These are phyloP conservation scores for Raffaelea ambrosiae DNA, from an alignment of 2,329 filamentous ascomycete species.

Conservation along the genomic window DNA sequence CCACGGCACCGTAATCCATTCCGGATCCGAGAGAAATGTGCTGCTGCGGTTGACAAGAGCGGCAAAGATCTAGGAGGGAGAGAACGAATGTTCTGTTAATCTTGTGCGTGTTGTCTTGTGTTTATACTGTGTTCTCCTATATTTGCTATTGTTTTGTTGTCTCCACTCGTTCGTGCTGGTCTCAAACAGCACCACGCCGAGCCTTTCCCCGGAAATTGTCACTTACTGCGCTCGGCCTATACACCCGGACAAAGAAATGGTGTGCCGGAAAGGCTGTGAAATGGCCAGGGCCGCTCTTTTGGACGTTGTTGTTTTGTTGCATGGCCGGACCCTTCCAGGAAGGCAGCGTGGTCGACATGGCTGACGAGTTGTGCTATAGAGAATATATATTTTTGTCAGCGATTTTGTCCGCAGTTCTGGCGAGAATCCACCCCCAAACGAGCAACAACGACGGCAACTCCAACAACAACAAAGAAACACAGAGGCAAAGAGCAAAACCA, in stretches of 20 bases:
- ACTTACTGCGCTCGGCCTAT: slow-evolving; percentile 39
- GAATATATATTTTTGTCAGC: too few relatives aligned
- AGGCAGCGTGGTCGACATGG: slow-evolving; percentile 21
- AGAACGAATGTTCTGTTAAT: too few relatives aligned
- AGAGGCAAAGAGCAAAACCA: too few relatives aligned
- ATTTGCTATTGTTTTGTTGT: neutral
- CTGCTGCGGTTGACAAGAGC: slow-evolving; percentile 40
- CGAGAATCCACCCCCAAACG: too few relatives aligned
- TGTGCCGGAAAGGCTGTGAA: slow-evolving; percentile 46
- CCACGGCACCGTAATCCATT: slow-evolving; percentile 46
- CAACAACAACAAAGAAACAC: too few relatives aligned
- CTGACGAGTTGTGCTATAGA: slow-evolving; percentile 35
- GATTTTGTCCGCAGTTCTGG: too few relatives aligned
- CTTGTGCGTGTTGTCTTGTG: neutral
- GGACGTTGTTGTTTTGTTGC: slow-evolving; percentile 27
- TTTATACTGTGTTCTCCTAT: neutral
- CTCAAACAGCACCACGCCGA: too few relatives aligned
- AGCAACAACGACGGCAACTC: too few relatives aligned
- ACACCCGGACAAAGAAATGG: slow-evolving; percentile 49
- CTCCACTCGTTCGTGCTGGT: neutral
- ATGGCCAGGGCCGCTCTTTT: slow-evolving; percentile 32
- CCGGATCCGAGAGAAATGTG: slow-evolving; percentile 40
- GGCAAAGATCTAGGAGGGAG: slow-evolving; percentile 36
- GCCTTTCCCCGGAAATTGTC: neutral
- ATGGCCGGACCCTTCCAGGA: slow-evolving; percentile 28